Percentiles rank a stretch among this genome's conserved stretches.
Evolutionary conservation across 2,329 filamentous ascomycete genomes (phyloP).

Genomic region (Basipetospora chlamydospora): DNA sequence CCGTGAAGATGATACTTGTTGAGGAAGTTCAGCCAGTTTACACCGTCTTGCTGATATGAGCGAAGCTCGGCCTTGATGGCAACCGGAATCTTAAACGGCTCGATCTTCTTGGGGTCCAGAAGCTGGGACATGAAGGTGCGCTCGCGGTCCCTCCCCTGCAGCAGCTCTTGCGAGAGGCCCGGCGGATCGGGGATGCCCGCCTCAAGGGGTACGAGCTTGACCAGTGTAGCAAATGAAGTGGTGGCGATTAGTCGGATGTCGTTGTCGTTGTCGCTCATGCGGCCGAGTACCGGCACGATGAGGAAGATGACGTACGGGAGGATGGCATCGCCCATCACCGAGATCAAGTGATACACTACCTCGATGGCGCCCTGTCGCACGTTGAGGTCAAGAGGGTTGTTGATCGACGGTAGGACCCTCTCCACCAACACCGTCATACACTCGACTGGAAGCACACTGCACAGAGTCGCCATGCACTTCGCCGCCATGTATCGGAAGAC

Average conservation of each 20-base stretch:
- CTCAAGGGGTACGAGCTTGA: constrained; percentile 92
- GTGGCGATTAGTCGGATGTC: constrained; percentile 90
- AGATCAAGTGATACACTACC: constrained; percentile 90
- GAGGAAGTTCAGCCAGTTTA: constrained; percentile 96
- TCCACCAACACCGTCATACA: constrained; percentile 95
- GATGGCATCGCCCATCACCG: constrained; percentile 94
- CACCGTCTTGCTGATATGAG: constrained; percentile 95
- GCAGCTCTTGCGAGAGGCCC: constrained; percentile 73
- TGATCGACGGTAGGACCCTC: constrained; percentile 81
- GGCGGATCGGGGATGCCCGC: constrained; percentile 95
- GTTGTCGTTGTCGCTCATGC: constrained; percentile 97
- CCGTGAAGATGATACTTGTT: constrained; percentile 97
- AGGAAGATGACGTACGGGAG: constrained; percentile 97
- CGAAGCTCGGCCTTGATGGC: constrained; percentile 93
- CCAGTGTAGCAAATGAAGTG: constrained; percentile 89
- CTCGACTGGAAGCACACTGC: constrained; percentile 87
- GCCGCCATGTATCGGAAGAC: constrained; percentile 94
- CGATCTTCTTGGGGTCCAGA: constrained; percentile 91
- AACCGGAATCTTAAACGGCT: constrained; percentile 84
- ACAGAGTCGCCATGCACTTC: constrained; percentile 93
- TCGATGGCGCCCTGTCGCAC: constrained; percentile 90
- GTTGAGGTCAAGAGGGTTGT: constrained; percentile 74
- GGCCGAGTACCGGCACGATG: constrained; percentile 87
- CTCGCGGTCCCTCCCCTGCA: constrained; percentile 84
- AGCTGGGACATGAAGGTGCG: constrained; percentile 95